These are phyloP conservation scores for Leptomonas pyrrhocoris DNA, from an alignment of 208 protist genomes.

Conservation along the genomic window DNA sequence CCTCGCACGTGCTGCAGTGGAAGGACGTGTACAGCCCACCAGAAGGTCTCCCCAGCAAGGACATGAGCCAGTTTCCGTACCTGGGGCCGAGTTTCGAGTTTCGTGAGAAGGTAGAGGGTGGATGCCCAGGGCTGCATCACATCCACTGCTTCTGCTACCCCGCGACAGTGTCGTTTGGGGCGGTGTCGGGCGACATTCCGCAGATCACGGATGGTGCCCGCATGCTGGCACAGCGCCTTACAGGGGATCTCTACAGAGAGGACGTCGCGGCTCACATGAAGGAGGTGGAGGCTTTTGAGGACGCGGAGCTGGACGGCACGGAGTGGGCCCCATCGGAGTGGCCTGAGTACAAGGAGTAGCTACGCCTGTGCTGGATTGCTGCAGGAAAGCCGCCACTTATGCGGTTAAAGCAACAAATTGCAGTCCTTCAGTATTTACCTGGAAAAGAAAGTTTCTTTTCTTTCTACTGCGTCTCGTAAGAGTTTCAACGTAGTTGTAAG, in stretches of 20 bases:
- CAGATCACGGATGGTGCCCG: slow-evolving; percentile 18
- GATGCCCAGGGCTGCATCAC: slow-evolving; percentile 11
- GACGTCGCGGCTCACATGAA: slow-evolving; percentile 15
- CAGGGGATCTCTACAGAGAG: slow-evolving; percentile 4
- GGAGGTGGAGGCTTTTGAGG: background rate
- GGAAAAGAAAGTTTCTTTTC: no score
- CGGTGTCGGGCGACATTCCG: slow-evolving; percentile 14
- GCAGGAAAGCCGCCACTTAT: background rate
- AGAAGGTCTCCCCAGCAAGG: background rate
- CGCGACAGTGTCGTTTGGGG: slow-evolving; percentile 18
- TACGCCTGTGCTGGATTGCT: background rate
- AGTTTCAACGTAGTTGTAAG: no score
- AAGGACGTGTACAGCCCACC: slow-evolving; percentile 12
- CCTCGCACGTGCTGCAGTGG: slow-evolving; percentile 16
- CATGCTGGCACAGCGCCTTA: slow-evolving; percentile 15
- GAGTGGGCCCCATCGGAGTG: slow-evolving; percentile 5
- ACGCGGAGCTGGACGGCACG: slow-evolving; percentile 9
- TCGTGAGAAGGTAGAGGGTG: background rate
- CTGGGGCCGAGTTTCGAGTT: slow-evolving; percentile 21
- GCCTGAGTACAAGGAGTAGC: slow-evolving; percentile 18
- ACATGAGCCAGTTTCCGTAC: slow-evolving; percentile 17
- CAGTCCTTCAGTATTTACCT: no score
- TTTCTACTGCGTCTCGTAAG: no score
- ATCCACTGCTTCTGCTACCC: slow-evolving; percentile 27
- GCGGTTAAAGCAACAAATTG: background rate